phyloP scores from a whole-genome alignment of 257 asterid species.

The Solanum peruvianum region DNA sequence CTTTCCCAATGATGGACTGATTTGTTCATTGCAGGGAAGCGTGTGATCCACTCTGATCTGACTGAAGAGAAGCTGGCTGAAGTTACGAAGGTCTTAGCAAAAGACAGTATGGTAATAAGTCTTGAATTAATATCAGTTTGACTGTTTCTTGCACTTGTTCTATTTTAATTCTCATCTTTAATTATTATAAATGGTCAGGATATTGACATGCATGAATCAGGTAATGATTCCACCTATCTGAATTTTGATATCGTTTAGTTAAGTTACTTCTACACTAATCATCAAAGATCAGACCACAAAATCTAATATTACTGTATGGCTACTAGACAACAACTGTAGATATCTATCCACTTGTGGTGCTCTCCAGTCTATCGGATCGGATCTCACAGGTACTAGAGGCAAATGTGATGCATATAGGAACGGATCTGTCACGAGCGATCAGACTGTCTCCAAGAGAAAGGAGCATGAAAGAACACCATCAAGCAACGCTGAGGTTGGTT shows the following conservation, averaged over 20 bases:
- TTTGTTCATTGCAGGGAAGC: conserved; percentile 57
- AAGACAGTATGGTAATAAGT: conserved; percentile 45
- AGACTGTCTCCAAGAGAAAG: conserved; percentile 29
- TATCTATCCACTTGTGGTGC: conserved; percentile 85
- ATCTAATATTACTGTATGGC: not conserved
- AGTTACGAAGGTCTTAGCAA: conserved; percentile 46
- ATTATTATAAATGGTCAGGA: conserved; percentile 27
- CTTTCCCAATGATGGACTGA: not conserved
- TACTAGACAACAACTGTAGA: conserved; percentile 29
- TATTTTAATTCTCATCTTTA: not conserved
- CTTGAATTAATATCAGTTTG: not conserved
- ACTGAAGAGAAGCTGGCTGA: conserved; percentile 57
- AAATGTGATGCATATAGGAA: conserved; percentile 26
- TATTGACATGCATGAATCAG: conserved; percentile 34
- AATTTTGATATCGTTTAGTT: not conserved
- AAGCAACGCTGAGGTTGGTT: conserved; percentile 58
- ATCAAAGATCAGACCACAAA: not conserved
- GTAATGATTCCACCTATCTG: conserved; percentile 13
- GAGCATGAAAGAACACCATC: conserved; percentile 56
- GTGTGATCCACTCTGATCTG: conserved; percentile 82
- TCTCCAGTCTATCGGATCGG: conserved; percentile 85
- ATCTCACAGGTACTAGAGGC: conserved; percentile 62
- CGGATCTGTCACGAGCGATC: conserved; percentile 37
- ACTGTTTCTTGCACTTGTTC: not conserved
- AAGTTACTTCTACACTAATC: not conserved